Evolutionary conservation across 164 flowering plant species (phyloP), one percentile per base, ranked within the genome.

Genomic region (Protea cynaroides): DNA sequence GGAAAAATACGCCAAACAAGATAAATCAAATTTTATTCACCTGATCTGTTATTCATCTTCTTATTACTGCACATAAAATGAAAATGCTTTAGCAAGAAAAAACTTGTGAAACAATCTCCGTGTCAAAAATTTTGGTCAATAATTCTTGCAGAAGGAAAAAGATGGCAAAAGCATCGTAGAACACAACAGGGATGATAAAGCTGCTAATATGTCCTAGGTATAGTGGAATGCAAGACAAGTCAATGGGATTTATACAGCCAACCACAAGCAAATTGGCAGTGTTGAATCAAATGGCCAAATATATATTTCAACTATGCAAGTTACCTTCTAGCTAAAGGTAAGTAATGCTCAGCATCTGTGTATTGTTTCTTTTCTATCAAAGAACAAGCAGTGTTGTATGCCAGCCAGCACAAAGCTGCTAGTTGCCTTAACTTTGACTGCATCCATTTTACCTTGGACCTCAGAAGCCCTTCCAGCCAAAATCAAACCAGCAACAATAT

Each of bases 391-490:
- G 80, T 79, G 71, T 89, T 94, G 72, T 78, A 94, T n/a, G 96
- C 99, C 84, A 94, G 74, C n/a, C n/a, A n/a, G n/a, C 81, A 89
- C 97, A 83, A 84, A 89, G 76, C 90, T 91, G 81, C 84, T 86
- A 18, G 86, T 82, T 69, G 96, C 76, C 80, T 89, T 88, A 40
- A 89, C 80, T 69, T 79, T 78, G 23, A 84, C 79, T 36, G 81
- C 64, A 46, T 85, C 93, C 80, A 91, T 23, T 62, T 67, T 66
- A 65, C 76, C 79, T 79, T 86, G 86, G 23, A 89, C 99, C 71
- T 94, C 96, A 75, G 91, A 78, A 73, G 89, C 79, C 72, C 79
- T 86, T 65, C 96, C 96, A 73, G 95, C 89, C 34, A 82, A 76
- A 67, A 89, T 75, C 78, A 91, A 76, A 59, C 82, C 77, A 71